Evolutionary conservation across 176 grass and related monocot genomes (phyloP).

Genomic region (Cocos nucifera): DNA sequence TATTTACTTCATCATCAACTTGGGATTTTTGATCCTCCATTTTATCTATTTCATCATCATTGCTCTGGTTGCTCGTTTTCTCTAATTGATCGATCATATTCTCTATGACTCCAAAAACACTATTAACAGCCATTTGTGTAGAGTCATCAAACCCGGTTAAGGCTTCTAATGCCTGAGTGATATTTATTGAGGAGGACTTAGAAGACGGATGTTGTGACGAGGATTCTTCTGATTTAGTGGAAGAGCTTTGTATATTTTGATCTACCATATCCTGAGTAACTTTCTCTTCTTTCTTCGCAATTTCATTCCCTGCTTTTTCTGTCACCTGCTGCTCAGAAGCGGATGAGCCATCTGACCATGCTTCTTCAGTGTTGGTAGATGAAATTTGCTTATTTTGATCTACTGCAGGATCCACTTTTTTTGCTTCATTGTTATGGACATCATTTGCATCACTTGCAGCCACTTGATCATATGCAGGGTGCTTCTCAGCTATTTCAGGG

Average conservation of each 20-base stretch:
- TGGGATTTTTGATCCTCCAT: conserved; percentile 10
- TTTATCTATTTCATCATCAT: conserved; percentile 17
- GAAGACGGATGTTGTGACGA: conserved; percentile 3
- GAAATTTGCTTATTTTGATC: conserved; percentile 28
- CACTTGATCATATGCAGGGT: conserved; percentile 38
- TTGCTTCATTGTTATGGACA: conserved; percentile 20
- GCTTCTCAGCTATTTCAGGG: conserved; percentile 23
- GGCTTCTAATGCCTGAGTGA: conserved; percentile 81
- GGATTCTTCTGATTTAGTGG: conserved; percentile 40
- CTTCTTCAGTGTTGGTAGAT: conserved; percentile 5
- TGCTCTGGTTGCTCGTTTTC: conserved; percentile 45
- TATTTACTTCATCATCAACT: conserved; percentile 1
- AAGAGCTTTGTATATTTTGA: conserved; percentile 36
- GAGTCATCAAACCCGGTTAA: conserved; percentile 97
- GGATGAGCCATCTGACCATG: neutral
- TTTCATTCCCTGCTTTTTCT: conserved; percentile 36
- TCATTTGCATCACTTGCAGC: conserved; percentile 18
- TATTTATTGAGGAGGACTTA: conserved; percentile 42
- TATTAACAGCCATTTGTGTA: conserved; percentile 91
- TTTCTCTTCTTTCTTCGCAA: conserved; percentile 36
- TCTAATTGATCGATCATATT: conserved; percentile 83
- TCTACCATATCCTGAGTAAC: conserved; percentile 30
- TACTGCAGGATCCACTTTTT: conserved; percentile 24
- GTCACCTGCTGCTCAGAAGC: neutral
- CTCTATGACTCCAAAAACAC: conserved; percentile 87